phyloP scores from a whole-genome alignment of 2,329 filamentous ascomycete species.

The Tolypocladium ophioglossoides region DNA sequence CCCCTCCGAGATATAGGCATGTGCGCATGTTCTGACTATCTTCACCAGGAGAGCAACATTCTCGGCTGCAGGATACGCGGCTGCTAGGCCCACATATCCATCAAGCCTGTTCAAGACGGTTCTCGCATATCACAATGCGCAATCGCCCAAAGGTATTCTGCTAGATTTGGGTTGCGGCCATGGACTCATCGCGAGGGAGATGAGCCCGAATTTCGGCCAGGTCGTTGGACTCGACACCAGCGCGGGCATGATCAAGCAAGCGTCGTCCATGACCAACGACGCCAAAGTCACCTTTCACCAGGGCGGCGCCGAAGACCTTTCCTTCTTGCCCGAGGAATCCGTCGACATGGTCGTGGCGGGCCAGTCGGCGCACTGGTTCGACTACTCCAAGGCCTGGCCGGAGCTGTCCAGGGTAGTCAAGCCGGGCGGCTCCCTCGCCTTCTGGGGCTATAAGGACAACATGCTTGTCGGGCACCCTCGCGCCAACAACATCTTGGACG shows the following conservation, averaged over 20 bases:
- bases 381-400: conserved; percentile 43
- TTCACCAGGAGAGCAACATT: conserved; percentile 40
- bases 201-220: conserved; percentile 40
- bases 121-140: conserved; percentile 39
- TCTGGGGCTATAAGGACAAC: conserved; percentile 58
- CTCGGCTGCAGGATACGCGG: conserved; percentile 45
- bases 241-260: conserved; percentile 43
- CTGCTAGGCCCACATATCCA: conserved; percentile 50
- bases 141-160: conserved; percentile 17
- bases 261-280: conserved; percentile 26
- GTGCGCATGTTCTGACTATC: background rate
- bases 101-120: conserved; percentile 40
- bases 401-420: conserved; percentile 43
- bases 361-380: conserved; percentile 59
- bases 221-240: conserved; percentile 48
- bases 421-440: conserved; percentile 47
- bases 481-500: conserved; percentile 42
- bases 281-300: conserved; percentile 37
- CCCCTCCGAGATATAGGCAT: too few relatives aligned
- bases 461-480: conserved; percentile 41
- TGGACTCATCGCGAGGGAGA: conserved; percentile 42
- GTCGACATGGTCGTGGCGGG: conserved; percentile 41
- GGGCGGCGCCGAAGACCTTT: conserved; percentile 42
- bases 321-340: conserved; percentile 34
- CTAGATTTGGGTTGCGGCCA: conserved; percentile 57